Percentiles rank a stretch among this genome's conserved stretches.
Conservation (phyloP, 83 land plant genomes). For the Picea abies region DNA sequence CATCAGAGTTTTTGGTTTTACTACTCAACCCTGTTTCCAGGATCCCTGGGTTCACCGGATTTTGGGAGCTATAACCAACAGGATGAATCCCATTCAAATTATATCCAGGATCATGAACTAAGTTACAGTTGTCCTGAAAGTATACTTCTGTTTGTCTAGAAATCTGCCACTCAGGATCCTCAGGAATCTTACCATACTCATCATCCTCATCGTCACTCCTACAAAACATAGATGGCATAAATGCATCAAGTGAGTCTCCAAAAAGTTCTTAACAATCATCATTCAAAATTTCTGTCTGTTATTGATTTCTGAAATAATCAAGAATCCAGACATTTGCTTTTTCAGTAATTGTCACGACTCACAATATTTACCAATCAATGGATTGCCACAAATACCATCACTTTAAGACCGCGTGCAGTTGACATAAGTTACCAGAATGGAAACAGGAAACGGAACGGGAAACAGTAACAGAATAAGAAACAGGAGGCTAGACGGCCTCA, state of each 20-base stretch:
- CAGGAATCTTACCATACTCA: conserved; percentile 28
- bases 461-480: too few relatives aligned
- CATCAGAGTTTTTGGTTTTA: conserved; percentile 4
- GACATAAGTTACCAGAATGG: not conserved
- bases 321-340: not conserved
- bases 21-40: not conserved
- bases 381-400: not conserved
- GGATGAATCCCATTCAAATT: conserved; percentile 30
- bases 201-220: conserved; percentile 79
- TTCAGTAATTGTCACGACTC: not conserved
- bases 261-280: not conserved
- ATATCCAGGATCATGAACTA: conserved; percentile 25
- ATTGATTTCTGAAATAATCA: not conserved
- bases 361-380: not conserved
- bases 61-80: conserved; percentile 25
- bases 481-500: too few relatives aligned
- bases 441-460: not conserved
- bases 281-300: not conserved
- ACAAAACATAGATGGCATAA: conserved; percentile 4
- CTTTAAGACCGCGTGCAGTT: not conserved
- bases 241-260: not conserved
- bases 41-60: conserved; percentile 19
- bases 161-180: conserved; percentile 25
- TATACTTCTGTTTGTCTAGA: conserved; percentile 27
- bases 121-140: conserved; percentile 26